Percentiles rank a stretch among this genome's conserved stretches.
Evolutionary conservation across 2,329 filamentous ascomycete genomes (phyloP).

Genomic region (Paecilomyces sp.): DNA sequence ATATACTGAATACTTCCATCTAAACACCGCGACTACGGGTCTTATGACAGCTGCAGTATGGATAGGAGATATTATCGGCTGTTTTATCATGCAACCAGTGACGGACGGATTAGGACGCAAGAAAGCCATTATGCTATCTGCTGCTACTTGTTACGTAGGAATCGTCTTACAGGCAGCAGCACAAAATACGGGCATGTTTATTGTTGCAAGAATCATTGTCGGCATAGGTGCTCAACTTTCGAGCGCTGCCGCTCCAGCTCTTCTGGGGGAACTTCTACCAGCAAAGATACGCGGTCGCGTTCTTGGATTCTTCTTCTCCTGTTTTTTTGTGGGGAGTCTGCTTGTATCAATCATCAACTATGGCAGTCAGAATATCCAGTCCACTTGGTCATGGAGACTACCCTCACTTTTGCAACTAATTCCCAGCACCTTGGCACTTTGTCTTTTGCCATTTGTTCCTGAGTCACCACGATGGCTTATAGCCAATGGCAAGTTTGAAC

Average conservation of each 20-base stretch:
- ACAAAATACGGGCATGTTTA: conserved; percentile 47
- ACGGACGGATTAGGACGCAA: conserved; percentile 39
- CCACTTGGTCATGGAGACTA: not conserved
- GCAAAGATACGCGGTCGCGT: conserved; percentile 4
- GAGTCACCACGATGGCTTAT: not conserved
- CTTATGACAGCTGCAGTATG: conserved; percentile 52
- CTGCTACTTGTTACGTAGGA: conserved; percentile 37
- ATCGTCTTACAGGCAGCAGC: conserved; percentile 42
- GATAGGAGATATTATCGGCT: conserved; percentile 44
- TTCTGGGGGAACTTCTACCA: not conserved
- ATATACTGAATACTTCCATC: conserved; percentile 50
- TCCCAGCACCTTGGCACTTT: not conserved
- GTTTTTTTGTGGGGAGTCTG: not conserved
- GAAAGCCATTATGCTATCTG: conserved; percentile 36
- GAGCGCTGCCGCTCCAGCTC: not conserved
- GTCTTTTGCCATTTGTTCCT: not conserved
- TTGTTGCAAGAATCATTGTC: conserved; percentile 38
- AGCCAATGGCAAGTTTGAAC: not conserved
- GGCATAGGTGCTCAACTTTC: not conserved
- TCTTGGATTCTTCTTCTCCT: not conserved
- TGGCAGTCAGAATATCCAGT: conserved; percentile 2
- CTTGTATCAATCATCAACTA: not conserved
- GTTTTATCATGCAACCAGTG: conserved; percentile 36
- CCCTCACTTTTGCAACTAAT: not conserved
- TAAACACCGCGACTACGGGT: conserved; percentile 46